Percentiles rank a stretch among this genome's conserved stretches.
These are phyloP conservation scores for Rhodotorula babjevae DNA, from an alignment of 768 basidiomycete genomes.

Conservation along the genomic window DNA sequence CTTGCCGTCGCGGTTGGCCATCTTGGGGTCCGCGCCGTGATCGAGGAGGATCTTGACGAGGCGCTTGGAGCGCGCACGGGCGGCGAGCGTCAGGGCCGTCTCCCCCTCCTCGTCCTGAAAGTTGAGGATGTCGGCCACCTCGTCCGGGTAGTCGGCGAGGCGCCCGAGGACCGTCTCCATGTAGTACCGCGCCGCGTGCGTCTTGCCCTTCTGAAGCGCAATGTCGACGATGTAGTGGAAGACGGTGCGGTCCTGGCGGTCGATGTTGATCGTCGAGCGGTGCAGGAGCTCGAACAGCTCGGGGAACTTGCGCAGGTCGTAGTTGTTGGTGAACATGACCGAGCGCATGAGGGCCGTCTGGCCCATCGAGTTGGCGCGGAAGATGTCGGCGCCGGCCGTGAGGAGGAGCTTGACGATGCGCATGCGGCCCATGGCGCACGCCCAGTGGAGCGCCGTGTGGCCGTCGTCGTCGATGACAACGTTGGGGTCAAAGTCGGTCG, in stretches of 20 bases:
- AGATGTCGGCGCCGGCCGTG: slow-evolving; percentile 91
- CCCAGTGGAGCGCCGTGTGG: slow-evolving; percentile 96
- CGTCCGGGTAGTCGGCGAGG: slow-evolving; percentile 86
- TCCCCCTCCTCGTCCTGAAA: slow-evolving; percentile 99
- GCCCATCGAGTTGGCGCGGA: slow-evolving; percentile 90
- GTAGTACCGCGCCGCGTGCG: slow-evolving; percentile 95
- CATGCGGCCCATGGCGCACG: slow-evolving; percentile 96
- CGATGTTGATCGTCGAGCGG: slow-evolving; percentile 97
- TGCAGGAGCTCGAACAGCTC: slow-evolving; percentile 95
- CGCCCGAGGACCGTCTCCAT: slow-evolving; percentile 91
- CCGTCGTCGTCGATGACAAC: slow-evolving; percentile 97
- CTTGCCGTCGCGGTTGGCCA: slow-evolving; percentile 89
- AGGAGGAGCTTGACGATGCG: slow-evolving; percentile 90
- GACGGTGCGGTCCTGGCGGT: slow-evolving; percentile 92
- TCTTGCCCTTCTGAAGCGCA: slow-evolving; percentile 94
- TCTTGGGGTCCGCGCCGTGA: slow-evolving; percentile 91
- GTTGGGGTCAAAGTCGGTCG: slow-evolving; percentile 87
- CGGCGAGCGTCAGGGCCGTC: slow-evolving; percentile 93
- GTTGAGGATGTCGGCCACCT: slow-evolving; percentile 95
- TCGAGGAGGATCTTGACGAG: slow-evolving; percentile 92
- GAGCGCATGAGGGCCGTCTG: slow-evolving; percentile 97
- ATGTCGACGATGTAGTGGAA: slow-evolving; percentile 98
- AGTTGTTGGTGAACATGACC: slow-evolving; percentile 99
- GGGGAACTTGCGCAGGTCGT: slow-evolving; percentile 97
- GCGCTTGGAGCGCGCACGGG: slow-evolving; percentile 88